Evolutionary conservation across 2,329 filamentous ascomycete species (phyloP).

Genomic region (Hymenoscyphus linearis): DNA sequence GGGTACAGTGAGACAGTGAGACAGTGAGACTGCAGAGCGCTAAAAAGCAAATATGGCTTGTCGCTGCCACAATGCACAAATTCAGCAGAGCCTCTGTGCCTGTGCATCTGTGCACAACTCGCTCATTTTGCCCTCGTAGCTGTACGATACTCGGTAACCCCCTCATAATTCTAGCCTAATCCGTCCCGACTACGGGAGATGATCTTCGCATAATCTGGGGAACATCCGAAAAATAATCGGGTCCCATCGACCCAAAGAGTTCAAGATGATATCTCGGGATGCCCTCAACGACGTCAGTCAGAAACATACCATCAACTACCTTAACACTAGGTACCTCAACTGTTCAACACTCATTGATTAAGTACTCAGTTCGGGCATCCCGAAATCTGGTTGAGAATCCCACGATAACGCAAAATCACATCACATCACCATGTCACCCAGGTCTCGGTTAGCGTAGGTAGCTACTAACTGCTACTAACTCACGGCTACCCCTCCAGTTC

Average conservation of each 20-base stretch:
- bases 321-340: not conserved
- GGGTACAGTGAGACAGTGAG: not conserved
- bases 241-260: too few relatives aligned
- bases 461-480: not conserved
- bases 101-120: slow-evolving; percentile 15
- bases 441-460: not conserved
- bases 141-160: too few relatives aligned
- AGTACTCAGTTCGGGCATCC: not conserved
- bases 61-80: slow-evolving; percentile 8
- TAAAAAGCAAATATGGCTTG: slow-evolving; percentile 4
- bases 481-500: not conserved
- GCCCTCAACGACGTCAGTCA: not conserved
- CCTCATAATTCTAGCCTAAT: slow-evolving; percentile 5
- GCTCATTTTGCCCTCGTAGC: slow-evolving; percentile 2
- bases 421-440: not conserved
- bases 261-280: not conserved
- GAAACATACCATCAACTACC: not conserved
- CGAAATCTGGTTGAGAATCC: not conserved
- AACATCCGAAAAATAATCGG: not conserved
- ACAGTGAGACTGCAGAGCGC: slow-evolving; percentile 21
- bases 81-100: slow-evolving; percentile 12
- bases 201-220: slow-evolving; percentile 1
- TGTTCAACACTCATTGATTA: not conserved
- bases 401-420: not conserved
- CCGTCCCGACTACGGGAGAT: not conserved